Evolutionary conservation across 2,329 filamentous ascomycete genomes (phyloP).

Genomic region (Beauveria varroae): DNA sequence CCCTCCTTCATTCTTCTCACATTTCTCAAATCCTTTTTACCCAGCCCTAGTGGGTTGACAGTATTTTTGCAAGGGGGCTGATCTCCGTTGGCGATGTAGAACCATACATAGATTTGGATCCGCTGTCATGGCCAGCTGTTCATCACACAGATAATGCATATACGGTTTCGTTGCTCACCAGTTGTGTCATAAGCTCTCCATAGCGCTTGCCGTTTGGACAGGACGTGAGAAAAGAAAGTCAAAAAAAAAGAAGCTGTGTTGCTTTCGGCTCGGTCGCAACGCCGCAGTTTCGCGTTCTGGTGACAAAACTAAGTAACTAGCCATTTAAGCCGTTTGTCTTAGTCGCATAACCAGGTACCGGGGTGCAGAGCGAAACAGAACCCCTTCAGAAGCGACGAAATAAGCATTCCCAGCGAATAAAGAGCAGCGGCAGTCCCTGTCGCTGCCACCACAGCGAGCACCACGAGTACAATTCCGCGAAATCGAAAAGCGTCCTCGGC

Average conservation of each 20-base stretch:
- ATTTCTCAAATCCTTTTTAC: background rate
- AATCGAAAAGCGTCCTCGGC: conserved; percentile 57
- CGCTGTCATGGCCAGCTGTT: background rate
- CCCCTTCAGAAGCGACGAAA: background rate
- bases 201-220: too few species aligned
- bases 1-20: background rate
- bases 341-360: background rate
- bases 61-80: background rate
- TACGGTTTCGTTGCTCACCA: background rate
- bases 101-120: background rate
- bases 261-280: background rate
- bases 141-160: background rate
- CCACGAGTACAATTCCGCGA: conserved; percentile 44
- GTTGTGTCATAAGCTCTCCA: background rate
- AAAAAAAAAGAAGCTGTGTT: background rate
- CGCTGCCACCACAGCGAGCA: conserved; percentile 33
- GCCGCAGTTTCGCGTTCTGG: background rate
- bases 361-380: background rate
- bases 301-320: background rate
- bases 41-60: background rate
- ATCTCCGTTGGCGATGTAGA: background rate
- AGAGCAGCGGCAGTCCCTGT: conserved; percentile 22
- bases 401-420: background rate
- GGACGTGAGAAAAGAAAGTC: too few species aligned
- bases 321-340: background rate